A percentile compares a stretch with the other conserved stretches of the same genome.
These are phyloP conservation scores for Pythium grandisporangium DNA, from an alignment of 352 stramenopile genomes.

Conservation along the genomic window DNA sequence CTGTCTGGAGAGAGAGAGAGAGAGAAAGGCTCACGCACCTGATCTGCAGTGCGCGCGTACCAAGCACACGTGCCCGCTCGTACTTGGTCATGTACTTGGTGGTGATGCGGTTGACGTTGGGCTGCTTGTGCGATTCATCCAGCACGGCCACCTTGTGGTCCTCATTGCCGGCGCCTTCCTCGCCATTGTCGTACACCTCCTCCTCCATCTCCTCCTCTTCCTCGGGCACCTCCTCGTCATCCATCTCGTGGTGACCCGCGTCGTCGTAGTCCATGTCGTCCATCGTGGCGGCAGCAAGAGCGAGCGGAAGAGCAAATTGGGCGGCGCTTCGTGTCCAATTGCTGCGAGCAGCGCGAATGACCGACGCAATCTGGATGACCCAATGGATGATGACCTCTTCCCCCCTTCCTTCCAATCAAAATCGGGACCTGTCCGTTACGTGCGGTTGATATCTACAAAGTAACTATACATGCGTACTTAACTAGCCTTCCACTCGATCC, in stretches of 20 bases:
- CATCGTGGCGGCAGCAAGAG: conserved; percentile 22
- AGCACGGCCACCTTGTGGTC: conserved; percentile 69
- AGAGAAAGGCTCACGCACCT: conserved; percentile 29
- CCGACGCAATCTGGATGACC: too few relatives aligned
- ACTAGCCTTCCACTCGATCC: background rate
- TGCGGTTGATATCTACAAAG: background rate
- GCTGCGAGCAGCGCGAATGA: background rate
- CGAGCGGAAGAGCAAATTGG: background rate
- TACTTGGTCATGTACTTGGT: conserved; percentile 99
- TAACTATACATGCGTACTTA: too few relatives aligned
- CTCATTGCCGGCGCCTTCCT: conserved; percentile 36
- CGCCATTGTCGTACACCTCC: conserved; percentile 55
- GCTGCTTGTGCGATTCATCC: conserved; percentile 81
- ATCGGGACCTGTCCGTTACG: conserved; percentile 3
- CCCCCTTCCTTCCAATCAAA: conserved; percentile 19
- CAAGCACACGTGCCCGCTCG: conserved; percentile 96
- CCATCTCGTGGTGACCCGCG: conserved; percentile 62
- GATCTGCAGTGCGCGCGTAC: conserved; percentile 98
- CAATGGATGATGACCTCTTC: too few relatives aligned
- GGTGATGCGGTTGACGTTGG: conserved; percentile 90
- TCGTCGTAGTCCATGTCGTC: conserved; percentile 86
- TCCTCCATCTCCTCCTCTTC: conserved; percentile 74
- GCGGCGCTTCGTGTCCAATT: background rate
- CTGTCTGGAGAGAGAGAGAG: too few relatives aligned
- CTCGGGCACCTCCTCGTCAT: conserved; percentile 77